phyloP scores from a whole-genome alignment of 2,329 filamentous ascomycete genomes.

The Didymosphaeria variabile region DNA sequence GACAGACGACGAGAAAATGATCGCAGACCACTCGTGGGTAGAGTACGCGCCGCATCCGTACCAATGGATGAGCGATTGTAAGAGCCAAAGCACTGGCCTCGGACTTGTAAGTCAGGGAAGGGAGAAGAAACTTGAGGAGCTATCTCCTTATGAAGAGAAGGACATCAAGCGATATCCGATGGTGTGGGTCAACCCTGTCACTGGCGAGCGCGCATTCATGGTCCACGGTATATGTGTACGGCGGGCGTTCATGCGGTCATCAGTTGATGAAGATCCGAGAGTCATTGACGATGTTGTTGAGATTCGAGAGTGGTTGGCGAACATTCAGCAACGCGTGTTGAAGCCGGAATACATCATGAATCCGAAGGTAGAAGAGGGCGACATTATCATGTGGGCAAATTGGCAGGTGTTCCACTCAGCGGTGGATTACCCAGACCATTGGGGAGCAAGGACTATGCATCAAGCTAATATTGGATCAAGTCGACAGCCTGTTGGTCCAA shows the following conservation, averaged over 20 bases:
- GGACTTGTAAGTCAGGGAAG: constrained; percentile 52
- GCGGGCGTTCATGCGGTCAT: constrained; percentile 51
- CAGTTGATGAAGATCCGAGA: constrained; percentile 42
- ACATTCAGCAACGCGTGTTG: constrained; percentile 53
- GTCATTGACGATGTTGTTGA: constrained; percentile 51
- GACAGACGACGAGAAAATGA: constrained; percentile 51
- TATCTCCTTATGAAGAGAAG: constrained; percentile 47
- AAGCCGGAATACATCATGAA: constrained; percentile 56
- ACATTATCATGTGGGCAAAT: constrained; percentile 48
- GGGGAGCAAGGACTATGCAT: constrained; percentile 56
- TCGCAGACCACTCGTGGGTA: constrained; percentile 57
- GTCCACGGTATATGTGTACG: constrained; percentile 55
- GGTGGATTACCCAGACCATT: constrained; percentile 55
- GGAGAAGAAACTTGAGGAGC: constrained; percentile 51
- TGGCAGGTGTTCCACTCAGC: constrained; percentile 46
- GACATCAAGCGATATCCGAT: constrained; percentile 56
- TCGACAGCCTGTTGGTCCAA: constrained; percentile 31
- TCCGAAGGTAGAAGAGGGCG: constrained; percentile 53
- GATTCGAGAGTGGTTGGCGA: constrained; percentile 49
- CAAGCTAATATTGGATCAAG: constrained; percentile 56
- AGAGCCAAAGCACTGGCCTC: constrained; percentile 53
- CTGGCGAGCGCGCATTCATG: constrained; percentile 55
- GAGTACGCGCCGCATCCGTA: constrained; percentile 59
- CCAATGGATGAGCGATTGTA: constrained; percentile 54
- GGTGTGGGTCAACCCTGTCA: constrained; percentile 58